These are phyloP conservation scores for Fragaria ananassa DNA, from an alignment of 306 rosid genomes.

Conservation along the genomic window DNA sequence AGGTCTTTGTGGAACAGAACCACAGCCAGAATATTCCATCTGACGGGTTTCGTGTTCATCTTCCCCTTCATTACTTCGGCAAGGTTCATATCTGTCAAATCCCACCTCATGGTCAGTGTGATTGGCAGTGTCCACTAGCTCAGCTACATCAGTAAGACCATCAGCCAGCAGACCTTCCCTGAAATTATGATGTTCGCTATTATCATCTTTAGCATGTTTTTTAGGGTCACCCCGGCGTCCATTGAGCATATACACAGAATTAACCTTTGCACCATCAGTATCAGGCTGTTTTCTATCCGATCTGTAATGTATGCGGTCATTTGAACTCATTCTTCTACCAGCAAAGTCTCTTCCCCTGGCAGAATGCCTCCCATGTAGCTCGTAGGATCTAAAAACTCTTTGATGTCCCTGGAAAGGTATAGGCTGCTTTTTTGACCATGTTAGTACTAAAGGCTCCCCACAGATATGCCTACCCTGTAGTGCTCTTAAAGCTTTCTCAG, in stretches of 20 bases:
- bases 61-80: conserved; percentile 41
- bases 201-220: conserved; percentile 27
- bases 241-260: conserved; percentile 28
- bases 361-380: conserved; percentile 25
- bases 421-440: conserved; percentile 67
- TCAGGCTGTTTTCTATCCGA: conserved; percentile 12
- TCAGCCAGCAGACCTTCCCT: conserved; percentile 32
- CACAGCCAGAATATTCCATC: conserved; percentile 32
- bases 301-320: conserved; percentile 33
- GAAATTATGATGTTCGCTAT: conserved; percentile 24
- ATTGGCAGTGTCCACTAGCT: conserved; percentile 35
- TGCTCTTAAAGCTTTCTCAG: conserved; percentile 55
- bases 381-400: conserved; percentile 33
- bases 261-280: conserved; percentile 28
- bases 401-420: conserved; percentile 26
- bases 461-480: conserved; percentile 51
- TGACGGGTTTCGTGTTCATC: conserved; percentile 30
- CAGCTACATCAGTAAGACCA: conserved; percentile 29
- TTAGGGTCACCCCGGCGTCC: conserved; percentile 28
- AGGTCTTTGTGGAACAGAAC: conserved; percentile 27
- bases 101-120: conserved; percentile 28
- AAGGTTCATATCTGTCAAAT: conserved; percentile 54
- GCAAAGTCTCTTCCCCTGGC: not conserved
- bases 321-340: conserved; percentile 27
- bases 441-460: conserved; percentile 44